Conservation (phyloP, 805 yeast genomes). For the Candida oleophila region DNA sequence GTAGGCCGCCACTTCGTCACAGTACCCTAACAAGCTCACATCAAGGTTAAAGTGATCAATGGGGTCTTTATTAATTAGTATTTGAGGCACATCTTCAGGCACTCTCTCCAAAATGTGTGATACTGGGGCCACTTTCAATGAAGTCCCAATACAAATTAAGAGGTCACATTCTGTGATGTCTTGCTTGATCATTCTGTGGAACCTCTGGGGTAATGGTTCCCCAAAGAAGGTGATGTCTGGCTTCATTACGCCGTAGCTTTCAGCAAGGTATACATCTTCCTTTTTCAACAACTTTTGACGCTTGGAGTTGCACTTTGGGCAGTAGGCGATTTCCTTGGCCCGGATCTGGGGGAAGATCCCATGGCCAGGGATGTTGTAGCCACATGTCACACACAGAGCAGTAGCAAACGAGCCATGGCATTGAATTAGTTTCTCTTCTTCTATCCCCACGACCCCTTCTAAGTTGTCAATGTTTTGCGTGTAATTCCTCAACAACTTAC, state of each 20-base stretch:
- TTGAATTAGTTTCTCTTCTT: slow-evolving; percentile 63
- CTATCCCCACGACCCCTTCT: slow-evolving; percentile 49
- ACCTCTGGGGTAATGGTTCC: slow-evolving; percentile 53
- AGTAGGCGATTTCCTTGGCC: slow-evolving; percentile 49
- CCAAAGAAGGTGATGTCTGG: slow-evolving; percentile 91
- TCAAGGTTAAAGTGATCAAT: slow-evolving; percentile 37
- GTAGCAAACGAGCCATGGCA: slow-evolving; percentile 79
- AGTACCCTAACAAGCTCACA: slow-evolving; percentile 37
- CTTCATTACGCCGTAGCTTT: slow-evolving; percentile 58
- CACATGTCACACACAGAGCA: slow-evolving; percentile 78
- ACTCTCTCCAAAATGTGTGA: slow-evolving; percentile 38
- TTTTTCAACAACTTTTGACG: slow-evolving; percentile 18
- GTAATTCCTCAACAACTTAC: slow-evolving; percentile 39
- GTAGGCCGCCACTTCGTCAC: slow-evolving; percentile 41
- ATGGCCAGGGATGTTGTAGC: slow-evolving; percentile 52
- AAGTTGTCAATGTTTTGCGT: slow-evolving; percentile 47
- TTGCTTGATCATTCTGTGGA: slow-evolving; percentile 29
- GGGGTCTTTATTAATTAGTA: slow-evolving; percentile 39
- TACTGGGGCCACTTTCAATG: slow-evolving; percentile 63
- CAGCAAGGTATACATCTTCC: slow-evolving; percentile 25
- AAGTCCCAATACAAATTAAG: slow-evolving; percentile 78
- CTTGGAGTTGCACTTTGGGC: slow-evolving; percentile 40
- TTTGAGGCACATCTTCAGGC: slow-evolving; percentile 34
- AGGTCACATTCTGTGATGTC: slow-evolving; percentile 78
- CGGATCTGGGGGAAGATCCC: slow-evolving; percentile 48